Evolutionary conservation across 2,329 filamentous ascomycete species (phyloP), one percentile per base, ranked within the genome.

Genomic region (Colletotrichum tamarilloi): DNA sequence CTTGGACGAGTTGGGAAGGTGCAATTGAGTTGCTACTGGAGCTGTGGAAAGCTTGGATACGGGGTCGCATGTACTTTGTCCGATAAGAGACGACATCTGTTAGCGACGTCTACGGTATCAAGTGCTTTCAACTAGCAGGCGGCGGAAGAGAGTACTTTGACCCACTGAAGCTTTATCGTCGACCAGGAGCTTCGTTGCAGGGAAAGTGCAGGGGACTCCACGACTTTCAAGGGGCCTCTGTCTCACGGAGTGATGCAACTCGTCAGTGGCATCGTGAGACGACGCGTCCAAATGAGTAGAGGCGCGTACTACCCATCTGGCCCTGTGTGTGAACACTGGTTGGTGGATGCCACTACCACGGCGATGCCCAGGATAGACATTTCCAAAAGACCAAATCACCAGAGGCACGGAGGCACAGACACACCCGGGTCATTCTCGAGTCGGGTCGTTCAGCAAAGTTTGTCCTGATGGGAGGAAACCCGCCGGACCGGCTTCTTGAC

Each of bases 1-100:
- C 46, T 56, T 71, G 60, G 62, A 71, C 71, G 16, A 35, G 60
- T 60, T 22, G 35, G 71, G 67, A 73, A 73, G 62, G 71, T 73
- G 42, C 71, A 49, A 66, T 62, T 30, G 46, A 32, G 38, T 14
- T 55, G 59, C 4, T 52, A 38, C 58, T 63, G 58, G 59, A 63
- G 58, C 69, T 32, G 11, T 53, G 38, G 55, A 68, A 68, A 68
- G 69, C 69, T 68, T 59, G 52, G 65, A 35, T 53, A 58, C 53
- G 69, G 69, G 58, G 69, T 53, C 30, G 32, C 11, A 46, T 53
- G 62, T 55, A n/a, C 30, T 46, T 9, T 24, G 11, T 19, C 22
- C 35, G 67, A 70, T 70, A 73, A 70, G 32, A 14, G 14, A 7
- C 32, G 1, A 9, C 1, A 6, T 8, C 0, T 62, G 70, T 55